Evolutionary conservation across 768 basidiomycete species (phyloP).

Genomic region (Podaxis carcinomalis): DNA sequence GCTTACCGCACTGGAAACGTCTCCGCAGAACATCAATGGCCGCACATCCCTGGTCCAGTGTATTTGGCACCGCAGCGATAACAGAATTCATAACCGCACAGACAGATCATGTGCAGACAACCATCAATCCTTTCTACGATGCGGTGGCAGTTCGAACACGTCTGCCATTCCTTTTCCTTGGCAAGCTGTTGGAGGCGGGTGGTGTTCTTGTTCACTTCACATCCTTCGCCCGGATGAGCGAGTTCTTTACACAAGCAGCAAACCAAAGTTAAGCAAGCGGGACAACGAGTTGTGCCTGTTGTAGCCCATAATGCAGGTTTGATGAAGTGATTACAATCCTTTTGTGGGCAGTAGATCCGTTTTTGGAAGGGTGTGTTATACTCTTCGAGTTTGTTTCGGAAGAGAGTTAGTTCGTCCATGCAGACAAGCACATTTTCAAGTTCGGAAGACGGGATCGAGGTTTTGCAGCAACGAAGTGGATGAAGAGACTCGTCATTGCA

Average conservation of each 20-base stretch:
- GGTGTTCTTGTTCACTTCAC: not conserved
- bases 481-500: conserved; percentile 10
- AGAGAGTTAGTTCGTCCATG: not conserved
- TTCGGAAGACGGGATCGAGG: not conserved
- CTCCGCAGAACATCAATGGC: not conserved
- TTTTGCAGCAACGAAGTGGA: conserved; percentile 11
- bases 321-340: conserved; percentile 8
- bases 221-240: not conserved
- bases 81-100: conserved; percentile 10
- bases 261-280: not conserved
- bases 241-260: not conserved
- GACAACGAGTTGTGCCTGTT: not conserved
- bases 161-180: conserved; percentile 6
- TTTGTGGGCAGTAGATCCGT: conserved; percentile 9
- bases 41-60: not conserved
- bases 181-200: not conserved
- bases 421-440: not conserved
- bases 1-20: not conserved
- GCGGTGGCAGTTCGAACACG: conserved; percentile 6
- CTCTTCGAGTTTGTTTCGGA: conserved; percentile 1
- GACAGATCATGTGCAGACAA: conserved; percentile 13
- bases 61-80: conserved; percentile 7
- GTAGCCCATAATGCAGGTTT: not conserved
- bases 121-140: conserved; percentile 9
- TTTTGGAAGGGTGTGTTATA: conserved; percentile 4